These are phyloP conservation scores for Corchorus olitorius DNA, from an alignment of 345 rosid genomes.

Conservation along the genomic window DNA sequence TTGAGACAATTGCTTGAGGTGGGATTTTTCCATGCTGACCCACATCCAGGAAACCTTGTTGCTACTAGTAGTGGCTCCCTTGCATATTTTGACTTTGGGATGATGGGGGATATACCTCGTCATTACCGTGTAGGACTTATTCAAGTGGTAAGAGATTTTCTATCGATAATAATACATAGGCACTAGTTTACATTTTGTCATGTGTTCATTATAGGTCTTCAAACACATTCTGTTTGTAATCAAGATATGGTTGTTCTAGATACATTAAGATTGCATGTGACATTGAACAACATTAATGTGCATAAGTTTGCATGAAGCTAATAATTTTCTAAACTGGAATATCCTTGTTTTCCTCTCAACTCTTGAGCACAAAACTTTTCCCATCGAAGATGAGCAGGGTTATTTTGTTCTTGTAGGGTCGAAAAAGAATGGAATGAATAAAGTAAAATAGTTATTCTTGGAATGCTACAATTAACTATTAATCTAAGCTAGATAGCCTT, in stretches of 20 bases:
- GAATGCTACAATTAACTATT: too few relatives aligned
- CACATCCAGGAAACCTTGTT: conserved; percentile 98
- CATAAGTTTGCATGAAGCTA: conserved; percentile 7
- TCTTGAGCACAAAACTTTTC: too few relatives aligned
- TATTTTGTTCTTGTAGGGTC: too few relatives aligned
- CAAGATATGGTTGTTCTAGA: not conserved
- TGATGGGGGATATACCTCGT: conserved; percentile 94
- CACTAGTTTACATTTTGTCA: not conserved
- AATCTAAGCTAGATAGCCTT: not conserved
- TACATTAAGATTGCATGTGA: not conserved
- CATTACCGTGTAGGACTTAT: conserved; percentile 95
- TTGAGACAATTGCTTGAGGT: conserved; percentile 92
- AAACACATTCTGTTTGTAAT: not conserved
- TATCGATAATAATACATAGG: not conserved
- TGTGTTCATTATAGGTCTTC: not conserved
- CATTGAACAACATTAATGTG: not conserved
- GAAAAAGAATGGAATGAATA: too few relatives aligned
- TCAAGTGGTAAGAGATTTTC: conserved; percentile 65
- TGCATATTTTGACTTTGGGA: conserved; percentile 95
- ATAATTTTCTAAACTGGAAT: not conserved
- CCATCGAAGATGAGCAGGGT: not conserved
- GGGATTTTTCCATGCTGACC: conserved; percentile 99
- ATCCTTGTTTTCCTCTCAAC: not conserved
- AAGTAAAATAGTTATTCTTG: too few relatives aligned
- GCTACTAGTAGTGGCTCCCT: conserved; percentile 70